Percentiles rank a stretch among this genome's conserved stretches.
These are phyloP conservation scores for Fomitopsis betulina DNA, from an alignment of 1,284 basidiomycete species.

Conservation along the genomic window DNA sequence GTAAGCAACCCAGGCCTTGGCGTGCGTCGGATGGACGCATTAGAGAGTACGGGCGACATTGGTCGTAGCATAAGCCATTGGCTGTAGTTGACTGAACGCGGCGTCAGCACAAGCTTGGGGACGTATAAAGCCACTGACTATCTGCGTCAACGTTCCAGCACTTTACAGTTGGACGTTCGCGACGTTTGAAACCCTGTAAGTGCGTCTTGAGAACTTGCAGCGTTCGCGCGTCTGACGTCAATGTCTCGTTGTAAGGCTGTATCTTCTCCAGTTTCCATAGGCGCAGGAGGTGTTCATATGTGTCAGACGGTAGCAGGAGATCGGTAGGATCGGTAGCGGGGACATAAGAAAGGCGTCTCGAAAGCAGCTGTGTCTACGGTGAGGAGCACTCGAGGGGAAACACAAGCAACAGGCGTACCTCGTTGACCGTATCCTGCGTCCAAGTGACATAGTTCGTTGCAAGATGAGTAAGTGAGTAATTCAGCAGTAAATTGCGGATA, in stretches of 20 bases:
- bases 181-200: constrained; percentile 10
- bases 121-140: not conserved
- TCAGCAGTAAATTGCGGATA: constrained; percentile 46
- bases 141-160: constrained; percentile 28
- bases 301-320: constrained; percentile 45
- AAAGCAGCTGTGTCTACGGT: constrained; percentile 34
- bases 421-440: constrained; percentile 42
- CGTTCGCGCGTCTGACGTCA: constrained; percentile 32
- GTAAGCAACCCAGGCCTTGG: constrained; percentile 24
- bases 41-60: constrained; percentile 37
- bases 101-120: not conserved
- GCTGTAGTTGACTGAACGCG: constrained; percentile 18
- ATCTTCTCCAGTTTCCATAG: constrained; percentile 25
- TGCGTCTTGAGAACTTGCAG: constrained; percentile 33
- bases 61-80: constrained; percentile 25
- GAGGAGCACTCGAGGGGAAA: not conserved
- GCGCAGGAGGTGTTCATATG: constrained; percentile 37
- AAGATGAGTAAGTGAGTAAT: constrained; percentile 50
- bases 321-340: constrained; percentile 46
- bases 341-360: constrained; percentile 35
- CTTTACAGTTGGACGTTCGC: constrained; percentile 29
- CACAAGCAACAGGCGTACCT: constrained; percentile 30
- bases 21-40: constrained; percentile 33
- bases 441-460: constrained; percentile 51
- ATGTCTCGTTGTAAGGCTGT: constrained; percentile 40